Evolutionary conservation across 2,329 filamentous ascomycete genomes (phyloP), one percentile per base, ranked within the genome.

Genomic region (Aspergillus awamori): DNA sequence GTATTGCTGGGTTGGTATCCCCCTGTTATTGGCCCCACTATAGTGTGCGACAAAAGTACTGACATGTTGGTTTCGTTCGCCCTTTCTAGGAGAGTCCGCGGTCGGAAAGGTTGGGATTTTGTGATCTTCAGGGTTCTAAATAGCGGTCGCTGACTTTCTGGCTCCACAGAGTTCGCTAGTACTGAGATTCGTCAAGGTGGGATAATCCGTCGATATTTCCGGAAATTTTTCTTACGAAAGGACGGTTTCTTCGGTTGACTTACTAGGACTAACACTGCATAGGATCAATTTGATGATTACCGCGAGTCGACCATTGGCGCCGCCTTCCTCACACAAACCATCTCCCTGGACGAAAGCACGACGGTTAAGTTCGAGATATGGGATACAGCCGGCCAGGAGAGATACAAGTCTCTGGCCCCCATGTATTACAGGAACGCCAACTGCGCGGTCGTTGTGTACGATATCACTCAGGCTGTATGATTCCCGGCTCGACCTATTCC

Each of bases 391-490:
- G 95, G 95, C 66, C 95, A 99, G 82, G 95, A 99, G 81, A 88
- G 96, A 75, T 99, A 98, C 86, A 98, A 98, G 85, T 98, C 95
- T 11, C 85, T 99, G 68, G 95, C 95, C 36, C 95, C 95, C 72
- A 99, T 99, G 95, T 99, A 99, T 84, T 99, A 99, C 83, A 86
- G 96, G 72, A 99, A 99, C 78, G 96, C 96, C 70, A 98, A 99
- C 86, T 98, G 95, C 81, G 95, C 96, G 61, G 94, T 99, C 33
- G 94, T 99, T 53, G 95, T 99, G 68, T 99, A 99, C 80, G 95
- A 99, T 81, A 98, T 99, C 75, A 99, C 95, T 74, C 95, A 99
- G 86, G 92, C 95, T 69, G 95, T 99, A 89, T 65, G 91, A 80
- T 53, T 33, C 57, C 33, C 26, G 57, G 48, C 54, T 26, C 51